phyloP scores from a whole-genome alignment of 2,329 filamentous ascomycete genomes.

The Neofusicoccum kwambonambiense region DNA sequence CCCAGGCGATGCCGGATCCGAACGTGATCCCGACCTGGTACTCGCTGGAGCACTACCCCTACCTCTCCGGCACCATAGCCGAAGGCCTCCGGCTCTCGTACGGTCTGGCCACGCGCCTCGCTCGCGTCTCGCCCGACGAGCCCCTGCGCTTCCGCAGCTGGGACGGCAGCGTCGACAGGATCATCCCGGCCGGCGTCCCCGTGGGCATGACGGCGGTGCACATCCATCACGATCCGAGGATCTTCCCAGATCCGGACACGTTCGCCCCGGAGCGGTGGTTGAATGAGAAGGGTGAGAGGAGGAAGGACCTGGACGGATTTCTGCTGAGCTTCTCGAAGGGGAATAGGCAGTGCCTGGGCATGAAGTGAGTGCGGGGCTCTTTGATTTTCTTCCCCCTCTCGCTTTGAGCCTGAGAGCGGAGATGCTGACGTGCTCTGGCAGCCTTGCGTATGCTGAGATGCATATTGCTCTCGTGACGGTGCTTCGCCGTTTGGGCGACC shows the following conservation, averaged over 20 bases:
- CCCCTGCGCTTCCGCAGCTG: conserved; percentile 18
- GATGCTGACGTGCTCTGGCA: neutral
- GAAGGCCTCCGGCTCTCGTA: conserved; percentile 23
- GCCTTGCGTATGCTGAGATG: conserved; percentile 17
- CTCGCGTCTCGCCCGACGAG: conserved; percentile 20
- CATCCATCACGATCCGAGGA: conserved; percentile 32
- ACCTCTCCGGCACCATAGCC: conserved; percentile 23
- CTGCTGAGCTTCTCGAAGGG: conserved; percentile 34
- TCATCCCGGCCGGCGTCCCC: conserved; percentile 20
- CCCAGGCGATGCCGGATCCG: conserved; percentile 4
- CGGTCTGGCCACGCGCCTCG: conserved; percentile 21
- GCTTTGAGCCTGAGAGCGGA: too few species aligned
- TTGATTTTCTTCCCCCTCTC: too few species aligned
- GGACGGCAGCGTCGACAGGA: neutral
- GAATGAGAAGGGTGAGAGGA: conserved; percentile 23
- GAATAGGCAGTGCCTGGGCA: conserved; percentile 32
- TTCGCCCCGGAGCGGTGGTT: conserved; percentile 35
- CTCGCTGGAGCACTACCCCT: conserved; percentile 19
- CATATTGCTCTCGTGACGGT: conserved; percentile 22
- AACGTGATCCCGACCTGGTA: neutral
- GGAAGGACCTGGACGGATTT: conserved; percentile 25
- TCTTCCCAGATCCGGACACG: conserved; percentile 31
- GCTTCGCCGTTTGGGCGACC: conserved; percentile 13
- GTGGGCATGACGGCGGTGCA: conserved; percentile 16
- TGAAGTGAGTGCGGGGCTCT: conserved; percentile 26